Percentiles rank a stretch among this genome's conserved stretches.
phyloP scores from a whole-genome alignment of 139 green algal species.

The Chlorella sp. region DNA sequence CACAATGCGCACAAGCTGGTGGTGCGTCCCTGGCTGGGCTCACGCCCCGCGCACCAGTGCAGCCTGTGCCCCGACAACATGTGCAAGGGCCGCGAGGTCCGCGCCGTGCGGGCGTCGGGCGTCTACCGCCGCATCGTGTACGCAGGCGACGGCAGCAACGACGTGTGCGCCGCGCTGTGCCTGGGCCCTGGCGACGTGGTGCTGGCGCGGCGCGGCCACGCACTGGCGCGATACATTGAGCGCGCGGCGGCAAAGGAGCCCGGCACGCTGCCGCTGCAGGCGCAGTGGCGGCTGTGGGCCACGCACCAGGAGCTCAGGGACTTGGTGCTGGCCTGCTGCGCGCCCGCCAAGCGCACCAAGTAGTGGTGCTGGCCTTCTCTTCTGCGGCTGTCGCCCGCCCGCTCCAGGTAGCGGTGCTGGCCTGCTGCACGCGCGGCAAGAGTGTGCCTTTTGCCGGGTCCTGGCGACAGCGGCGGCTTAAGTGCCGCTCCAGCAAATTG shows the following conservation, averaged over 20 bases:
- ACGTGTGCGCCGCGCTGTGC: slow-evolving; percentile 68
- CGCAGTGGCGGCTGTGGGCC: slow-evolving; percentile 37
- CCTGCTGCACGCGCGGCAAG: no score
- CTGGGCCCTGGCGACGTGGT: slow-evolving; percentile 60
- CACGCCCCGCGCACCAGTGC: slow-evolving; percentile 48
- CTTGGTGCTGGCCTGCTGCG: no score
- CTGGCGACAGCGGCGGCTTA: no score
- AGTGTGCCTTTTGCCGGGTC: no score
- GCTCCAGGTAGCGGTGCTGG: no score
- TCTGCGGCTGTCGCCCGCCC: no score
- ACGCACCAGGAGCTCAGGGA: slow-evolving; percentile 43
- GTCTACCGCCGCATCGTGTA: slow-evolving; percentile 53
- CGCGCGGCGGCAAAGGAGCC: slow-evolving; percentile 2
- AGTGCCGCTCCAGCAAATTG: no score
- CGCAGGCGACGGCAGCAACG: slow-evolving; percentile 69
- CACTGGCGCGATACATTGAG: slow-evolving; percentile 23
- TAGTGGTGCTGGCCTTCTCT: no score
- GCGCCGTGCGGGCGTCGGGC: slow-evolving; percentile 9
- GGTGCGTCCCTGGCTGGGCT: slow-evolving; percentile 4
- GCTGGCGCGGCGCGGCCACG: slow-evolving; percentile 44
- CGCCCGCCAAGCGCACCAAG: no score
- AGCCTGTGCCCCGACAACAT: slow-evolving; percentile 66
- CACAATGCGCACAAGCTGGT: slow-evolving; percentile 47
- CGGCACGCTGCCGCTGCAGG: slow-evolving; percentile 22
- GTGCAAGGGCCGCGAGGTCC: slow-evolving; percentile 77